Evolutionary conservation across 129 eudicot genomes (phyloP).

Genomic region (Tanacetum coccineum): DNA sequence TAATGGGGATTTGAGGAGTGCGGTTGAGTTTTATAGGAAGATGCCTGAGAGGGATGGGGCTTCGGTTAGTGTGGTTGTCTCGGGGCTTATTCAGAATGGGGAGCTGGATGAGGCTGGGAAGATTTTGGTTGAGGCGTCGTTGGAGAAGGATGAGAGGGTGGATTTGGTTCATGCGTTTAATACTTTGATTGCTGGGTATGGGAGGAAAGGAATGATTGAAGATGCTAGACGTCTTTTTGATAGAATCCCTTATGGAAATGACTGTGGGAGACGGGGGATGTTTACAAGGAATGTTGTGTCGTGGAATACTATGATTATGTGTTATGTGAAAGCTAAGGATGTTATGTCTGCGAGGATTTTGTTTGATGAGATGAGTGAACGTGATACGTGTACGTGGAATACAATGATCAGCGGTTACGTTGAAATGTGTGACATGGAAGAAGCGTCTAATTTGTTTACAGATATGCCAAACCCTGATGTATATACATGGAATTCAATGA

Average conservation of each 20-base stretch:
- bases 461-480: conserved; percentile 64
- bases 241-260: conserved; percentile 30
- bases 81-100: conserved; percentile 59
- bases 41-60: conserved; percentile 63
- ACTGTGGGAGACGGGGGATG: conserved; percentile 18
- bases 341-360: conserved; percentile 52
- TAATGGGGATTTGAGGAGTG: conserved; percentile 55
- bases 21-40: conserved; percentile 45
- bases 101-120: conserved; percentile 49
- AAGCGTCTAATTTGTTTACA: conserved; percentile 47
- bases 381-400: conserved; percentile 66
- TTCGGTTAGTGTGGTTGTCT: conserved; percentile 60
- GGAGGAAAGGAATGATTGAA: conserved; percentile 54
- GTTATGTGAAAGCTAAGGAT: conserved; percentile 65
- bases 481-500: conserved; percentile 63
- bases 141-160: conserved; percentile 22
- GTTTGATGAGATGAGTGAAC: conserved; percentile 60
- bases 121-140: conserved; percentile 34
- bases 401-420: conserved; percentile 74
- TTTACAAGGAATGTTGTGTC: conserved; percentile 58
- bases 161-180: conserved; percentile 69
- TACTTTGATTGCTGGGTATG: conserved; percentile 83
- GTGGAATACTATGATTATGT: conserved; percentile 91
- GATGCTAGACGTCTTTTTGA: conserved; percentile 72
- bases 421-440: conserved; percentile 45